Evolutionary conservation across 2,329 filamentous ascomycete species (phyloP), one percentile per base, ranked within the genome.

Genomic region (Exophiala spinifera): DNA sequence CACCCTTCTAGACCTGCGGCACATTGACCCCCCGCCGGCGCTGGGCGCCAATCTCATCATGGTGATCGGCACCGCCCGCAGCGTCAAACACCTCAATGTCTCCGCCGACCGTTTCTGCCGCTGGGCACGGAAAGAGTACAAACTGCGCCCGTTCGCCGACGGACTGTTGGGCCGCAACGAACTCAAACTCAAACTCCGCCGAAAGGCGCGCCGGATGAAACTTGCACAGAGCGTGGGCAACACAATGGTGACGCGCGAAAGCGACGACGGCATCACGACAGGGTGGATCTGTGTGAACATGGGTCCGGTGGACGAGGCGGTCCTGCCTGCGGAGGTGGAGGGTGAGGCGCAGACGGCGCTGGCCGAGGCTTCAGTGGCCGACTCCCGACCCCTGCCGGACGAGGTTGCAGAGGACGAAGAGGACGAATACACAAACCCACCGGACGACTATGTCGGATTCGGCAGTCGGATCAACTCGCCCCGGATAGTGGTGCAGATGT

Each of bases 211-310:
- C 69, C 86, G 87, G 63, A 88, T 90, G 28, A 90, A 89, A 69
- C 76, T 96, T 57, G 75, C 95, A 62, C 90, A 88, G 13, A 87
- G 82, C 55, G 82, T 83, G 0, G 83, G 84, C n/a, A 78, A 81
- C 44, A 73, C 76, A 44, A 69, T 73, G 36, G 76, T 82, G 4
- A 82, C 82, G 10, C 79, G 79, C 13, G 80, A 80, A 45, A 75
- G 80, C 1, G 91, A 96, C 63, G 89, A 96, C 66, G 92, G 91
- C 2, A 88, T 96, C 49, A 86, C 87, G 11, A 96, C 92, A 1
- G 91, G 91, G 8, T 99, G 94, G 94, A 87, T 99, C 17, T 99
- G 94, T 71, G 88, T 97, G 57, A 95, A 96, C 67, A 81, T 94
- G 8, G 89, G 89, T 3, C 82, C 81, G 14, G 79, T 90, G 1